phyloP scores from a whole-genome alignment of 192 early-diverging fungal species.

The Backusella sp. region DNA sequence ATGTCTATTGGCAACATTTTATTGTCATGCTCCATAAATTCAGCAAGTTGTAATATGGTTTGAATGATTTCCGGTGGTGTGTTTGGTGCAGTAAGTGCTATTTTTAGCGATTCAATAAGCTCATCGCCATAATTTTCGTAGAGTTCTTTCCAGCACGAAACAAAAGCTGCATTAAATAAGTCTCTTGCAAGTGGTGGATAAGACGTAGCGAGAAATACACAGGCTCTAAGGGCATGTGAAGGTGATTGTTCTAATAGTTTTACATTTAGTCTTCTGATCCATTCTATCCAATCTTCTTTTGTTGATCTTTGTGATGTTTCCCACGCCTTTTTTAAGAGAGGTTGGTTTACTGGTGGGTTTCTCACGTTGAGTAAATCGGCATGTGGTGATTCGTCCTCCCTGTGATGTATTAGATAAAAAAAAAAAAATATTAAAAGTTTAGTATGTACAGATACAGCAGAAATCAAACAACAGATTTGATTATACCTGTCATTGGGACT shows the following conservation, averaged over 20 bases:
- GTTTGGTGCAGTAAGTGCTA: slow-evolving; percentile 73
- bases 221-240: slow-evolving; percentile 90
- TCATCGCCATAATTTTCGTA: slow-evolving; percentile 90
- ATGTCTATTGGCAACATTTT: slow-evolving; percentile 93
- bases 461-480: too few species aligned
- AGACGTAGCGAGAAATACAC: slow-evolving; percentile 75
- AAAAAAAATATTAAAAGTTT: background rate
- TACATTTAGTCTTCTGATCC: slow-evolving; percentile 87
- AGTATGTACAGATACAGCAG: background rate
- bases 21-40: slow-evolving; percentile 99
- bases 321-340: slow-evolving; percentile 82
- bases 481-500: slow-evolving; percentile 41
- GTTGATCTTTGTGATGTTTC: slow-evolving; percentile 85
- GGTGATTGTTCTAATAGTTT: slow-evolving; percentile 95
- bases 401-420: slow-evolving; percentile 11
- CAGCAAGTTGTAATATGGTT: slow-evolving; percentile 88
- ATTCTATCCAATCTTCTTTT: slow-evolving; percentile 93
- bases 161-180: slow-evolving; percentile 96
- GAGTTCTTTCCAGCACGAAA: slow-evolving; percentile 94
- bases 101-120: slow-evolving; percentile 76
- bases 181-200: slow-evolving; percentile 81
- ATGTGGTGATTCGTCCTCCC: slow-evolving; percentile 49
- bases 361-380: slow-evolving; percentile 55
- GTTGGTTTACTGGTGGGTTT: slow-evolving; percentile 84
- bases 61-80: slow-evolving; percentile 92